A percentile compares a stretch with the other conserved stretches of the same genome.
These are phyloP conservation scores for Nothophaeocryptopus gaeumannii DNA, from an alignment of 2,329 filamentous ascomycete genomes.

Conservation along the genomic window DNA sequence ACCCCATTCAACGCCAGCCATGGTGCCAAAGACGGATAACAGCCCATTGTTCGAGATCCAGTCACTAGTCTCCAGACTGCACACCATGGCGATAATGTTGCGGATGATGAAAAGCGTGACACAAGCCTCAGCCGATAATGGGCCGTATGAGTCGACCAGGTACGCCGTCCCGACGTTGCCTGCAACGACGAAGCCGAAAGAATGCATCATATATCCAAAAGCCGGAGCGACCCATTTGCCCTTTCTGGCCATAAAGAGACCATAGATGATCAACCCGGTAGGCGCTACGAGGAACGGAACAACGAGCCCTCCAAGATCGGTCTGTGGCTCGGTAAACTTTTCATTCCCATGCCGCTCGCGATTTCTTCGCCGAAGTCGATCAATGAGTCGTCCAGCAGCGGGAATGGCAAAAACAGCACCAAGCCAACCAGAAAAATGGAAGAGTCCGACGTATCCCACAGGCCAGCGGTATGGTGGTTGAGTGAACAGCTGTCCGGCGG, in stretches of 20 bases:
- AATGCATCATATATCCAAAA: constrained; percentile 32
- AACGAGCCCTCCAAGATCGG: constrained; percentile 27
- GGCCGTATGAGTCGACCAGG: constrained; percentile 30
- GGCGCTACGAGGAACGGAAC: constrained; percentile 32
- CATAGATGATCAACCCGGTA: constrained; percentile 34
- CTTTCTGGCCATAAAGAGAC: constrained; percentile 24
- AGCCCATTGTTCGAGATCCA: constrained; percentile 25
- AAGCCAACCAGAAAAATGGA: constrained; percentile 27
- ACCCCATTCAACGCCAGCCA: constrained; percentile 28
- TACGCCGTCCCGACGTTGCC: constrained; percentile 33
- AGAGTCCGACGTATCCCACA: constrained; percentile 23
- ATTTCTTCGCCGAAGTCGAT: constrained; percentile 22
- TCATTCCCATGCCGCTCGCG: constrained; percentile 23
- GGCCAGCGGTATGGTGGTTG: constrained; percentile 23
- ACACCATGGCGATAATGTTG: constrained; percentile 29
- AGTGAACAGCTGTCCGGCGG: constrained; percentile 21
- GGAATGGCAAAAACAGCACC: constrained; percentile 23
- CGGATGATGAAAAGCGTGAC: constrained; percentile 33
- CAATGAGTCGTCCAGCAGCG: constrained; percentile 32
- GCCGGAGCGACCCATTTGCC: constrained; percentile 26
- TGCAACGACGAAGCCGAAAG: constrained; percentile 32
- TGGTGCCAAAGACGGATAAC: constrained; percentile 27
- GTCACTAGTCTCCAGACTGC: constrained; percentile 29
- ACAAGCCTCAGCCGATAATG: constrained; percentile 30
- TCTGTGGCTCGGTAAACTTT: constrained; percentile 24